A percentile compares a stretch with the other conserved stretches of the same genome.
Conservation (phyloP, 1,284 basidiomycete species). For the Pholiota adiposa region DNA sequence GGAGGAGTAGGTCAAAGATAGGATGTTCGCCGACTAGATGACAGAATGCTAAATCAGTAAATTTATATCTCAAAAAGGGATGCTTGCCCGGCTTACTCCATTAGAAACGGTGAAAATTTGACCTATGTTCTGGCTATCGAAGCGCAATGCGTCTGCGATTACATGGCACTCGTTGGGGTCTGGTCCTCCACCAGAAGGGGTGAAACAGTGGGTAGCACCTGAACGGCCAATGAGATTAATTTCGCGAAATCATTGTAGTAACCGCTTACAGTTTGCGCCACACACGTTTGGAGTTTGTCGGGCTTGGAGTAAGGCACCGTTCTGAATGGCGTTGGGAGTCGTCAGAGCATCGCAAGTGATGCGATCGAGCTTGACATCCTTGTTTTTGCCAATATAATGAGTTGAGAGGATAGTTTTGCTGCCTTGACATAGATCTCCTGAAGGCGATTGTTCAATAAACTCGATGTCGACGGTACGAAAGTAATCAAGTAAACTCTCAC, state of each 20-base stretch:
- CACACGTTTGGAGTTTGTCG: slow-evolving; percentile 40
- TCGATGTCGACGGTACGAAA: too few relatives aligned
- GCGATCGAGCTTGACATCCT: slow-evolving; percentile 18
- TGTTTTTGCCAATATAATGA: slow-evolving; percentile 14
- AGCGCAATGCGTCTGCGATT: slow-evolving; percentile 51
- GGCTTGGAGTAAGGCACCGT: slow-evolving; percentile 7
- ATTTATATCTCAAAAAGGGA: neutral
- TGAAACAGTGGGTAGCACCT: slow-evolving; percentile 48
- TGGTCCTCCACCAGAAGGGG: slow-evolving; percentile 46
- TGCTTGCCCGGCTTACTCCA: slow-evolving; percentile 8
- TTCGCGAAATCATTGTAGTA: too few relatives aligned
- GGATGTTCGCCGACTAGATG: slow-evolving; percentile 31
- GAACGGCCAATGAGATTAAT: neutral
- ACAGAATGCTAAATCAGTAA: neutral
- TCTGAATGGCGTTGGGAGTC: neutral
- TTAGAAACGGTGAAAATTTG: slow-evolving; percentile 3
- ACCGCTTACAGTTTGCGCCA: slow-evolving; percentile 41
- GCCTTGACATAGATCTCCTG: slow-evolving; percentile 16
- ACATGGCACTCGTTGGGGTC: slow-evolving; percentile 49
- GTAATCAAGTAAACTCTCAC: neutral
- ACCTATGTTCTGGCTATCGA: slow-evolving; percentile 43
- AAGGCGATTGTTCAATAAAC: neutral
- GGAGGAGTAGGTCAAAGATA: slow-evolving; percentile 34
- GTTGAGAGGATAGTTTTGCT: slow-evolving; percentile 14
- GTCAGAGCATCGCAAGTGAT: slow-evolving; percentile 11